Evolutionary conservation across 2,329 filamentous ascomycete genomes (phyloP).

Genomic region (Aschersonia sp.): DNA sequence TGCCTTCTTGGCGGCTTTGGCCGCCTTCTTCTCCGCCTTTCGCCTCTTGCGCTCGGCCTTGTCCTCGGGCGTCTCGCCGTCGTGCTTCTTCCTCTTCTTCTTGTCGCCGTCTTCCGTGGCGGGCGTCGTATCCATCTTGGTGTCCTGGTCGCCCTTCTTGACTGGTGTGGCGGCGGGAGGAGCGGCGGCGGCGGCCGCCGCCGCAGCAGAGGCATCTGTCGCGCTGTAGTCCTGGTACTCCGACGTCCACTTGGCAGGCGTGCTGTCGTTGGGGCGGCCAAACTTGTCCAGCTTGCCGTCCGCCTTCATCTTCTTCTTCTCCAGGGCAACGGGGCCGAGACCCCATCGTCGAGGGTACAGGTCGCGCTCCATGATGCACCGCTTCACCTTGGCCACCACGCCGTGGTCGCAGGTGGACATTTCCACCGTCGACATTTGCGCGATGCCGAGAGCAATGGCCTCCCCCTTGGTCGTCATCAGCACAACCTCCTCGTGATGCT

Average conservation of each 20-base stretch:
- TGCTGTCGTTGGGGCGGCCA: constrained; percentile 81
- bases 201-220: constrained; percentile 28
- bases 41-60: constrained; percentile 45
- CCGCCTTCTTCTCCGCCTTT: constrained; percentile 46
- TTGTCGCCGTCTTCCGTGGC: constrained; percentile 35
- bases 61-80: constrained; percentile 59
- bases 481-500: constrained; percentile 91
- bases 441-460: constrained; percentile 90
- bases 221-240: constrained; percentile 85
- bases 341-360: constrained; percentile 96
- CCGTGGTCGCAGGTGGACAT: constrained; percentile 95
- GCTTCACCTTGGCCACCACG: constrained; percentile 96
- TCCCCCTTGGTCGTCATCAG: constrained; percentile 99
- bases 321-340: constrained; percentile 76
- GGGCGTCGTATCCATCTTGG: constrained; percentile 18
- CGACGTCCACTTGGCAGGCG: constrained; percentile 80
- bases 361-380: constrained; percentile 99
- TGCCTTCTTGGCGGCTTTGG: constrained; percentile 42
- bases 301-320: constrained; percentile 99
- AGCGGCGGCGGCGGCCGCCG: constrained; percentile 20
- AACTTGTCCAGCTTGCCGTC: constrained; percentile 98
- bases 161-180: constrained; percentile 7
- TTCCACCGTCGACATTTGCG: constrained; percentile 96
- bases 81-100: constrained; percentile 69
- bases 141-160: constrained; percentile 21